These are phyloP conservation scores for Triticum turgidum DNA, from an alignment of 176 grass and related monocot species.

Conservation along the genomic window DNA sequence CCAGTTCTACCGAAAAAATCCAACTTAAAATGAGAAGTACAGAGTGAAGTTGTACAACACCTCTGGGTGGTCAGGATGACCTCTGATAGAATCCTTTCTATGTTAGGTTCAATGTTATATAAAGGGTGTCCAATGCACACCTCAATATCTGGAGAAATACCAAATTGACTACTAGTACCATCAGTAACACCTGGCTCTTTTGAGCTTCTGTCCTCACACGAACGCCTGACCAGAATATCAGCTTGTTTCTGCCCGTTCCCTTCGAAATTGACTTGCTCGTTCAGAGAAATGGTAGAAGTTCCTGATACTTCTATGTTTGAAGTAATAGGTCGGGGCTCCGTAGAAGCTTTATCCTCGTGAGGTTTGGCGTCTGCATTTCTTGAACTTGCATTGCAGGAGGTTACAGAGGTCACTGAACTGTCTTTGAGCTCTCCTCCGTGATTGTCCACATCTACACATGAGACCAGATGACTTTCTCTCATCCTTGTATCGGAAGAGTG, in stretches of 20 bases:
- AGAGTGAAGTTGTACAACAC: conserved; percentile 22
- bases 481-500: background rate
- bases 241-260: conserved; percentile 7
- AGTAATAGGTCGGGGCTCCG: background rate
- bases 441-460: background rate
- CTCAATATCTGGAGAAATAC: conserved; percentile 25
- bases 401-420: conserved; percentile 5
- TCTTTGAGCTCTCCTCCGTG: background rate
- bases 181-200: background rate
- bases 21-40: background rate
- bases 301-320: conserved; percentile 29
- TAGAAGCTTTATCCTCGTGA: conserved; percentile 16
- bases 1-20: background rate
- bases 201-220: conserved; percentile 9
- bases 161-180: conserved; percentile 6
- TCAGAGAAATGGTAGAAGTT: conserved; percentile 26
- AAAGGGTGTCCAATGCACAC: conserved; percentile 11
- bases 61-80: conserved; percentile 47
- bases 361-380: background rate
- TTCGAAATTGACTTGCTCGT: conserved; percentile 4
- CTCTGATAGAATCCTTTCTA: conserved; percentile 45
- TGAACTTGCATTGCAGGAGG: conserved; percentile 24
- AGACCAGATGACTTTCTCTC: background rate
- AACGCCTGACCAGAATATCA: background rate
- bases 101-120: conserved; percentile 27